Base-by-base conservation (phyloP, 768 basidiomycete genomes). In the Lactarius indigo region DNA sequence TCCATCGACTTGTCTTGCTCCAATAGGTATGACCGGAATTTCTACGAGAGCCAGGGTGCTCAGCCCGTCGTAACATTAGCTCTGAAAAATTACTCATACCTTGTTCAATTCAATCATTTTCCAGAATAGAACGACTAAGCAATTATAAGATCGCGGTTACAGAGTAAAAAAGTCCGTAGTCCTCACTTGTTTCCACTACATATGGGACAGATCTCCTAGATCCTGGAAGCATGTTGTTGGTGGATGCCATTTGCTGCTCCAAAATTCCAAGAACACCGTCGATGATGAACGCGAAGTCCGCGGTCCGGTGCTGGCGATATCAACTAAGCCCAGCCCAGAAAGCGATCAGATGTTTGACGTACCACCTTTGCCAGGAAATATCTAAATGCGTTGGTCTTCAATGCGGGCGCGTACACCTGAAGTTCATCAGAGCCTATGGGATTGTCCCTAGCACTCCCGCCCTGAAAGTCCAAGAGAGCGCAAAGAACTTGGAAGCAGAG, bases 81-180 rank as follows among this genome's bases (percentile, higher is more conserved):
- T 5, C 20, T 56, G 39, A 28, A 55, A 52, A 33, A 17, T 9
- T 9, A 50, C 13, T 57, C 35, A 20, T 35, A 94, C 95, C 82
- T 93, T 97, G 79, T 98, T 98, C 28, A 93, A 76, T 69, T 98
- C 96, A 44, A 97, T 79, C 76, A 94, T 85, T 77, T 95, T 92
- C 96, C 96, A 98, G 59, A 96, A 83, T 64, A 93, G 80, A 15
- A 91, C 80, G 50, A 92, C 92, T 91, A 69, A 12, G 39, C 54
- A 37, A 41, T n/a, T 15, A 26, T 58, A 39, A 60, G 47, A 33
- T 4, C 26, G 6, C 30, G 39, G 35, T 37, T 41, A 5, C 39
- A 8, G 18, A n/a, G 52, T 57, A 33, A 35, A 15, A n/a, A n/a
- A 61, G 41, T 56, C 41, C 35, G 17, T 9, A 55, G 44, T 90